A percentile compares a stretch with the other conserved stretches of the same genome.
phyloP scores from a whole-genome alignment of 2,329 filamentous ascomycete genomes.

The Neoarthrinium moseri region DNA sequence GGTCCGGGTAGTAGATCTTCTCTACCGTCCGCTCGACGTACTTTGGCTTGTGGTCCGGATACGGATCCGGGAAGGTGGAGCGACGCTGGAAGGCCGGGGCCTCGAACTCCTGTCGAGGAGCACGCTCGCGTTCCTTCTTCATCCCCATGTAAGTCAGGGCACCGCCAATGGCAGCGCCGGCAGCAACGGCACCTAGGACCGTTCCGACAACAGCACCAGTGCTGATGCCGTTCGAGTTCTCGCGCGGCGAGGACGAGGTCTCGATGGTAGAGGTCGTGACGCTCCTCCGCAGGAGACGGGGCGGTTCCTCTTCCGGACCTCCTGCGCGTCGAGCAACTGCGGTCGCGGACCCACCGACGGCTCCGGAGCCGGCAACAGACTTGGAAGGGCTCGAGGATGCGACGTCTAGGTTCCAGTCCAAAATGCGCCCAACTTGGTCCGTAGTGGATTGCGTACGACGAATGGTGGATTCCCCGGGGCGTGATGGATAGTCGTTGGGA shows the following conservation, averaged over 20 bases:
- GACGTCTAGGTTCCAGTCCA: constrained; percentile 50
- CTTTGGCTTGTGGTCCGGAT: constrained; percentile 29
- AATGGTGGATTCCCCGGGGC: constrained; percentile 32
- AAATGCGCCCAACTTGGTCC: constrained; percentile 41
- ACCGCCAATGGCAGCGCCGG: constrained; percentile 66
- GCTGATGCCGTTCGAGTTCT: constrained; percentile 42
- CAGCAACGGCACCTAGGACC: constrained; percentile 70
- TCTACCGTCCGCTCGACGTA: constrained; percentile 37
- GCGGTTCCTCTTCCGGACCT: constrained; percentile 20
- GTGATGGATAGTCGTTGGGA: constrained; percentile 31
- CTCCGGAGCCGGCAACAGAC: constrained; percentile 17
- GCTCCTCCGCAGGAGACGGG: constrained; percentile 27
- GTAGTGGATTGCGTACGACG: constrained; percentile 34
- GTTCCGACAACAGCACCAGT: constrained; percentile 71
- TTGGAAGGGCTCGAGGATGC: constrained; percentile 26
- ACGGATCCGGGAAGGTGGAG: constrained; percentile 43
- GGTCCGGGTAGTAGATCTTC: constrained; percentile 35
- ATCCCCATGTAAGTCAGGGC: constrained; percentile 70
- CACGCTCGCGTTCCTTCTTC: constrained; percentile 50
- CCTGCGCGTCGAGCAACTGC: constrained; percentile 14
- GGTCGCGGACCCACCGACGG: constrained; percentile 14
- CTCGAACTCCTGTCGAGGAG: constrained; percentile 40
- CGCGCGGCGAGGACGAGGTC: constrained; percentile 23
- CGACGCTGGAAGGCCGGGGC: constrained; percentile 39
- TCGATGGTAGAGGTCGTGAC: constrained; percentile 34